Base-by-base conservation (phyloP, 768 basidiomycete genomes). In the Saitozyma sp. region DNA sequence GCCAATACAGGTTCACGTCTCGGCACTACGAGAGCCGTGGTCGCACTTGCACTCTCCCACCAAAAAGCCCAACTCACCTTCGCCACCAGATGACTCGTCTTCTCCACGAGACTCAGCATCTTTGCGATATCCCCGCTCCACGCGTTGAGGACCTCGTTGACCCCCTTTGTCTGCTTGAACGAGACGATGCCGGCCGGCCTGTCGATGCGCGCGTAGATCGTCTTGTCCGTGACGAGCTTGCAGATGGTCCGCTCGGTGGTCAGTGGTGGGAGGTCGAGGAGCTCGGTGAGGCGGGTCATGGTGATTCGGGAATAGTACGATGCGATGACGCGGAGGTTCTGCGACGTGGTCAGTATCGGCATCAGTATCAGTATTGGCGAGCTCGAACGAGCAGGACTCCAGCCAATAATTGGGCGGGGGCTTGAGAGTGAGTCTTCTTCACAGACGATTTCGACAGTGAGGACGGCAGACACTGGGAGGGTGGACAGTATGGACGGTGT, bases 101-200 rank as follows among this genome's bases (percentile, higher is more conserved):
- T 97, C 82, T 99, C 96, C 13, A 93, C 90, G 48, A 96, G 80
- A 16, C 89, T 86, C 63, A 99, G 83, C 73, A 99, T 81, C 81
- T 89, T 92, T 73, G 89, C 90, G 85, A 99, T 92, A 74, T 98
- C 94, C 19, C 88, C 90, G 80, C 92, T 94, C 95, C 96, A 99
- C 65, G 92, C 91, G 75, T 98, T 98, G 88, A 99, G 89, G 6
- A 92, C 88, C 71, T 96, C 92, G 75, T 97, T 94, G 1, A 90
- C 86, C 58, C 84, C 87, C 68, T 87, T 86, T 80, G 89, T 89
- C 70, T 84, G 86, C 70, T 87, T 86, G 84, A 99, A 99, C 75
- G 83, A 88, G 59, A 99, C 86, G 58, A 97, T 85, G 4, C 92
- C 94, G 3, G 89, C 84, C 54, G 93, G 93, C 60, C 96, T 86